Conservation (phyloP, 208 protist species). For the Trypanosoma platydactyli region DNA sequence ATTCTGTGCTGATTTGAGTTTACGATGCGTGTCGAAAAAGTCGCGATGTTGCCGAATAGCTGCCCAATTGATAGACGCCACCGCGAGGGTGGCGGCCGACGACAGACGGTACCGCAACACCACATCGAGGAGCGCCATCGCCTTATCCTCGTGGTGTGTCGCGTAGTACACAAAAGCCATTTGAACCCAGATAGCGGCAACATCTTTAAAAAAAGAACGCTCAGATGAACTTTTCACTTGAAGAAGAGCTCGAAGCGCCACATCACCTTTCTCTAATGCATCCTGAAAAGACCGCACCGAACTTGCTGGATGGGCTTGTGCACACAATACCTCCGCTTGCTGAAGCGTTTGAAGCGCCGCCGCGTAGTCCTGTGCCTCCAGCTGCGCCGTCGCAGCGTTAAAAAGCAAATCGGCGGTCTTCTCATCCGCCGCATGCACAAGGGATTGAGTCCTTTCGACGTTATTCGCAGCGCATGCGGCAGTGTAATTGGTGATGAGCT, state of each 20-base stretch:
- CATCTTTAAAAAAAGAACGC: conserved; percentile 78
- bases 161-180: conserved; percentile 69
- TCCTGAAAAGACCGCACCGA: conserved; percentile 48
- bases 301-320: conserved; percentile 44
- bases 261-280: conserved; percentile 37
- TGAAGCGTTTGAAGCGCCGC: conserved; percentile 52
- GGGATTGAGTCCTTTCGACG: conserved; percentile 36
- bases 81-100: conserved; percentile 57
- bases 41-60: conserved; percentile 63
- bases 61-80: conserved; percentile 73
- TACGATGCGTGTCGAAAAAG: conserved; percentile 75
- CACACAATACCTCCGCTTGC: conserved; percentile 67
- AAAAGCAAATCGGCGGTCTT: conserved; percentile 76
- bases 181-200: conserved; percentile 79
- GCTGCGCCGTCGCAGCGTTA: conserved; percentile 72
- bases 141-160: conserved; percentile 50
- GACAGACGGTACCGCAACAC: conserved; percentile 57
- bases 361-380: conserved; percentile 55
- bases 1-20: conserved; percentile 65
- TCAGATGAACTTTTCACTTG: conserved; percentile 38
- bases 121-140: conserved; percentile 41
- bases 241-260: conserved; percentile 33
- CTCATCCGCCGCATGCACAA: conserved; percentile 58
- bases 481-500: conserved; percentile 76
- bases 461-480: conserved; percentile 49